A percentile compares a stretch with the other conserved stretches of the same genome.
Conservation (phyloP, 176 grass and related monocot genomes). For the Carex kokanica region DNA sequence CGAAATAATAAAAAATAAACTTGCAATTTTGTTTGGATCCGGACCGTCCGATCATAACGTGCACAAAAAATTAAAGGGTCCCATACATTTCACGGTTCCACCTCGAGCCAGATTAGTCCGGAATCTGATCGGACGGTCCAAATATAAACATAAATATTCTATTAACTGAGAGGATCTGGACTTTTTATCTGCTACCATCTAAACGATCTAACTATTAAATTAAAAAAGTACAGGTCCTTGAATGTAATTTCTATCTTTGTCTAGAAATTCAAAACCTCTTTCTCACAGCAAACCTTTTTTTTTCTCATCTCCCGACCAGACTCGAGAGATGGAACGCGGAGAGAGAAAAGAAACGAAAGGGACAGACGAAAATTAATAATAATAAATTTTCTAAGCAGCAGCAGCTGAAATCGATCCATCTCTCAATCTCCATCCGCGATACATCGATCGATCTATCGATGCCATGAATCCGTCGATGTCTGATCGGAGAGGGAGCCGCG, state of each 20-base stretch:
- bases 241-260: background rate
- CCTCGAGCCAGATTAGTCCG: no score
- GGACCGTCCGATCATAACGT: no score
- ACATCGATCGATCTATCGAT: background rate
- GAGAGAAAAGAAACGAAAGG: conserved; percentile 1
- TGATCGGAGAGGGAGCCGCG: conserved; percentile 8
- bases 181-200: background rate
- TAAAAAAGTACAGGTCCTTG: background rate
- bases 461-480: conserved; percentile 3
- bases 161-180: no score
- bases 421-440: background rate
- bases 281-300: background rate
- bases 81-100: no score
- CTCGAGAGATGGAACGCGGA: conserved; percentile 15
- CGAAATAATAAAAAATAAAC: background rate
- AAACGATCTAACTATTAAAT: background rate
- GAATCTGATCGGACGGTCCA: no score
- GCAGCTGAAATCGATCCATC: conserved; percentile 15
- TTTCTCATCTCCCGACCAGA: background rate
- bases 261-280: background rate
- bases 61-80: no score
- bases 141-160: no score
- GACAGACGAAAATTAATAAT: conserved; percentile 36
- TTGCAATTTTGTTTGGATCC: background rate
- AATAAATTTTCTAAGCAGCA: conserved; percentile 12